phyloP scores from a whole-genome alignment of 106 monocot genomes.

The Gastrodia elata region DNA sequence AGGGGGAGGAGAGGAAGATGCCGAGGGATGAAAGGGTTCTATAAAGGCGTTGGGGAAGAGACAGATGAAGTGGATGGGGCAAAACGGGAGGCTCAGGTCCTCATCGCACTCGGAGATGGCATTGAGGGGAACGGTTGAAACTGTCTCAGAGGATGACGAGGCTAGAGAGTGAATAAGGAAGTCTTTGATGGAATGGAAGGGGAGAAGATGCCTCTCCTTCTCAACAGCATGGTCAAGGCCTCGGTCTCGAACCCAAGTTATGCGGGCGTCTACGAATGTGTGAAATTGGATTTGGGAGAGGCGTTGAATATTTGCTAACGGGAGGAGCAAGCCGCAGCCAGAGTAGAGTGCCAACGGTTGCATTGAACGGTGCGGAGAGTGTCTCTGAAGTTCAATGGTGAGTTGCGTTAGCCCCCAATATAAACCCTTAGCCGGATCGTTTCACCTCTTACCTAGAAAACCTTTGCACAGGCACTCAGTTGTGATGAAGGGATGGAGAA shows the following conservation, averaged over 20 bases:
- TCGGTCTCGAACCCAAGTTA: conserved; percentile 73
- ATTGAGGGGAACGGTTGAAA: conserved; percentile 30
- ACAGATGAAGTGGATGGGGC: conserved; percentile 67
- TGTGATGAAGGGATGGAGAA: no score
- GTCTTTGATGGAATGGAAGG: conserved; percentile 71
- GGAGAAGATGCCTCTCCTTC: conserved; percentile 80
- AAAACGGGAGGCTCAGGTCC: conserved; percentile 62
- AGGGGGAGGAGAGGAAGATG: conserved; percentile 25
- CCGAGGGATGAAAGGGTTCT: conserved; percentile 7
- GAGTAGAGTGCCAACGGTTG: not conserved
- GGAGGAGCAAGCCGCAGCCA: not conserved
- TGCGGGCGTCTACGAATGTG: conserved; percentile 53
- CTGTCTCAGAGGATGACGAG: conserved; percentile 16
- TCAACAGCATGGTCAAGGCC: conserved; percentile 91
- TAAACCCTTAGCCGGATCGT: no score
- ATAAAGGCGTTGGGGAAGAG: conserved; percentile 32
- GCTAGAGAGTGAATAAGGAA: conserved; percentile 33
- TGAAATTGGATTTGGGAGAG: conserved; percentile 3
- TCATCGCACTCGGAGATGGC: conserved; percentile 34
- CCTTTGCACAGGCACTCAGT: no score
- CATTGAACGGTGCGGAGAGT: not conserved
- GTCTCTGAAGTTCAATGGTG: no score
- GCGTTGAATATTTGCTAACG: not conserved
- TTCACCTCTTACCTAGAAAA: no score
- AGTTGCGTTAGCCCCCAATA: no score